Base-by-base conservation (phyloP, 1,139 yeast genomes). In the Yamadazyma epiphylla region DNA sequence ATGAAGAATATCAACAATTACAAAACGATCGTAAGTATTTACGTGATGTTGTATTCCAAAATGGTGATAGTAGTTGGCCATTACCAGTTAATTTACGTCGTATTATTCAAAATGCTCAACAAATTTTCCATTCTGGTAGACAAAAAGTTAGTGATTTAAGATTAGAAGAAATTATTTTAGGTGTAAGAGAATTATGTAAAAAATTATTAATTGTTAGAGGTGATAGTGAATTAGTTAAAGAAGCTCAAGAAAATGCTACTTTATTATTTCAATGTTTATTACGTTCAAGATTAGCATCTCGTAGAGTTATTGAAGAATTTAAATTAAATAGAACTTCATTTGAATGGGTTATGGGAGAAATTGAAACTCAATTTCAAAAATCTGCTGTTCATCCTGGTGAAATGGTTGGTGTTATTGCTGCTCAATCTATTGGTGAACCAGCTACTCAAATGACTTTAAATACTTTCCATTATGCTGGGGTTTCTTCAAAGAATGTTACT, bases 401-500 rank as follows among this genome's bases (percentile, higher is more conserved):
- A 60, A 91, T 91, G 98, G 98, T 94, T 37, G 99, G 99, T 70
- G 96, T 91, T 33, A 77, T 91, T 53, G 99, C 98, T 33, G 98
- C 99, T 1, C 99, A 91, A 68, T 88, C 96, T 27, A 91, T 91
- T 67, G 99, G 99, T 70, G 99, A 91, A 60, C 99, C 99, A 30
- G 98, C 98, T 16, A 91, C 99, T 16, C 99, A 91, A 64, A 91
- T 91, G 99, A 91, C 99, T 0, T 76, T 91, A 64, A 91, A 91
- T 58, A 91, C 99, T 48, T 94, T 94, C 95, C 99, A 94, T 72
- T 94, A 89, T 72, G 99, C 99, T 19, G 99, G 99, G 84, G 98
- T 94, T 40, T 91, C 97, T 24, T 89, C 97, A 8, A 94, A 91
- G 80, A 94, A 94, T 60, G 98, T 94, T 38, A 94, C 99, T 4